Base-by-base conservation (phyloP, 352 stramenopile species). In the Pythium oligandrum region DNA sequence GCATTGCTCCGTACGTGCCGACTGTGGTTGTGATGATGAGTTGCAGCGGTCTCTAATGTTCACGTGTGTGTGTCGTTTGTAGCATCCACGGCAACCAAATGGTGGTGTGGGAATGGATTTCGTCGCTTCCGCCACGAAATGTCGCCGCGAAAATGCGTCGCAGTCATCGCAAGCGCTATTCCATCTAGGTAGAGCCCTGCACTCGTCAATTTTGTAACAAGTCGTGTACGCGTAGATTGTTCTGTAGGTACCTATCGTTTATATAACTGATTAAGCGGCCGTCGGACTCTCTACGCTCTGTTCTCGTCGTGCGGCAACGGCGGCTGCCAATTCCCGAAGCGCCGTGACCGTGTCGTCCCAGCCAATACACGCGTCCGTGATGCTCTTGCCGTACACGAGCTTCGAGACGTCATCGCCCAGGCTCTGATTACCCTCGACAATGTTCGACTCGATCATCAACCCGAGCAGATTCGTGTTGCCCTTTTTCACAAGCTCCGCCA, bases 381-480 rank as follows among this genome's bases (percentile, higher is more conserved):
- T 90, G 58, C 76, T 91, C 71, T 93, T 83, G 53, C 82, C 85
- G 63, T 92, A 92, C 44, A 86, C 69, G 42, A 95, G 77, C 66
- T 83, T 74, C 38, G 68, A 70, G 49, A 73, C 66, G 48, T 90
- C 81, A 44, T 76, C 57, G n/a, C 72, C 76, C 0, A 93, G 76
- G 49, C 66, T 71, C 71, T 95, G 85, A 66, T 92, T 93, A 36
- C 85, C 85, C 52, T 93, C 85, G 3, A 90, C 79, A 36, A 95
- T 69, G 54, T 95, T 93, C 12, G 81, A 93, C 61, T 95, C 85
- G 51, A 95, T 86, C 85, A 95, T 95, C n/a, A 93, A 57, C 10
- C 85, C 85, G 3, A 93, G 66, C 35, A 95, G 45, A 48, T 89
- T 84, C 3, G 63, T 52, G 59, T 90, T 77, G 31, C 85, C 85